Conservation (phyloP, 306 rosid species). For the Quercus mongolica region DNA sequence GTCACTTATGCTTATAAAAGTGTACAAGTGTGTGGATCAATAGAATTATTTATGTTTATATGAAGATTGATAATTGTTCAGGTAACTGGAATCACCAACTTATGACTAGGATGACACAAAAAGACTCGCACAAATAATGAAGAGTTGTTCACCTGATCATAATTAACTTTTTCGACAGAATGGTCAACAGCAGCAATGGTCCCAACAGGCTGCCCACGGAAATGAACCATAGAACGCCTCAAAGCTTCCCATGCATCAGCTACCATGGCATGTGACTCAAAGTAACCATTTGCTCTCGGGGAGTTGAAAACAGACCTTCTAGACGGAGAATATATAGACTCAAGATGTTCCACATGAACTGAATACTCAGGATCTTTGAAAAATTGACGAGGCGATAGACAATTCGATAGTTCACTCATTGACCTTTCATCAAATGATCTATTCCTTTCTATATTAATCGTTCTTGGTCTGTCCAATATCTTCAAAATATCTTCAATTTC, state of each 20-base stretch:
- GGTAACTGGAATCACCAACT: too few relatives aligned
- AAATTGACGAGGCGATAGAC: not conserved
- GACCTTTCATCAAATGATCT: slow-evolving; percentile 35
- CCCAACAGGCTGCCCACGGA: slow-evolving; percentile 27
- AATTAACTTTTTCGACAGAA: slow-evolving; percentile 29
- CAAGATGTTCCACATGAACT: not conserved
- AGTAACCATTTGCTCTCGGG: slow-evolving; percentile 2
- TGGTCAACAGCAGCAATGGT: slow-evolving; percentile 28
- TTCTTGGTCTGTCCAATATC: slow-evolving; percentile 6
- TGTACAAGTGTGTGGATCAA: too few relatives aligned
- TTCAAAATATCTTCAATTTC: slow-evolving; percentile 10
- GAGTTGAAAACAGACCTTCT: slow-evolving; percentile 15
- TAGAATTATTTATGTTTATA: too few relatives aligned
- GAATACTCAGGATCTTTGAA: not conserved
- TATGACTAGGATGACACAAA: too few relatives aligned
- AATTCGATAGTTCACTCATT: slow-evolving; percentile 18
- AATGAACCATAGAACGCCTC: slow-evolving; percentile 26
- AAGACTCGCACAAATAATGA: too few relatives aligned
- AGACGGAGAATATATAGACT: not conserved
- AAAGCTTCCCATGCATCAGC: slow-evolving; percentile 32
- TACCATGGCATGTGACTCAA: slow-evolving; percentile 27
- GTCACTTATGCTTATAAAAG: too few relatives aligned
- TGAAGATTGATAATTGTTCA: too few relatives aligned
- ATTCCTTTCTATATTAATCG: slow-evolving; percentile 17
- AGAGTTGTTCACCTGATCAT: slow-evolving; percentile 28